These are phyloP conservation scores for Phellinidium pouzarii DNA, from an alignment of 1,284 basidiomycete genomes.

Conservation along the genomic window DNA sequence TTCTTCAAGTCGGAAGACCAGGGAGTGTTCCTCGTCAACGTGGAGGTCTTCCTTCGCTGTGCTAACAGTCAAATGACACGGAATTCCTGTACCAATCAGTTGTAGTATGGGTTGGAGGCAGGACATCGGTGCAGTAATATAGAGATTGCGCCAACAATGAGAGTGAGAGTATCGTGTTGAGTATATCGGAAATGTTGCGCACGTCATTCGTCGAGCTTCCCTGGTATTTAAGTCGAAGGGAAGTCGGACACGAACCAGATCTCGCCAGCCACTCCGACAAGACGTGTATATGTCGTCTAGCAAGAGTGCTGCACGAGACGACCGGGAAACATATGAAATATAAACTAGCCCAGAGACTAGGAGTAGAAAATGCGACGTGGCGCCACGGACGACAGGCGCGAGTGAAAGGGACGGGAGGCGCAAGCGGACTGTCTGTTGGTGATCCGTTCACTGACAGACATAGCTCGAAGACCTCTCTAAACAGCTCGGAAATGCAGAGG, in stretches of 20 bases:
- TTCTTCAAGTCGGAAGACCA: not conserved
- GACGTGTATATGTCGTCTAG: not conserved
- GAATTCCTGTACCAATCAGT: not conserved
- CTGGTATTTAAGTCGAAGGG: not conserved
- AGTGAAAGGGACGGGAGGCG: constrained; percentile 10
- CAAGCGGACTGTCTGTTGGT: constrained; percentile 3
- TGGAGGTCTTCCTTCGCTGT: constrained; percentile 3
- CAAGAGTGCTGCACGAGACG: not conserved
- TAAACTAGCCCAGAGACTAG: constrained; percentile 17
- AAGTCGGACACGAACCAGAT: not conserved
- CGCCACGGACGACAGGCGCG: constrained; percentile 19
- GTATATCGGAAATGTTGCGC: not conserved
- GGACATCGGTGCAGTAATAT: constrained; percentile 7
- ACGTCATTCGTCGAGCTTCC: constrained; percentile 6
- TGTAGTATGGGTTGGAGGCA: constrained; percentile 3
- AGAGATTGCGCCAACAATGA: constrained; percentile 1
- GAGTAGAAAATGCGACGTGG: constrained; percentile 13
- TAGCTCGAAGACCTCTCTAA: constrained; percentile 2
- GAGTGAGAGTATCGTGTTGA: not conserved
- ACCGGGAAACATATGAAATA: constrained; percentile 7
- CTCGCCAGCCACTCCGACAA: constrained; percentile 4
- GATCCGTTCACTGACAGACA: constrained; percentile 1
- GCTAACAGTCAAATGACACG: constrained; percentile 2
- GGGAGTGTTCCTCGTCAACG: not conserved
- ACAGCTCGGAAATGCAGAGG: constrained; percentile 5